Evolutionary conservation across 306 rosid species (phyloP), one percentile per base, ranked within the genome.

Genomic region (Spatholobus suberectus): DNA sequence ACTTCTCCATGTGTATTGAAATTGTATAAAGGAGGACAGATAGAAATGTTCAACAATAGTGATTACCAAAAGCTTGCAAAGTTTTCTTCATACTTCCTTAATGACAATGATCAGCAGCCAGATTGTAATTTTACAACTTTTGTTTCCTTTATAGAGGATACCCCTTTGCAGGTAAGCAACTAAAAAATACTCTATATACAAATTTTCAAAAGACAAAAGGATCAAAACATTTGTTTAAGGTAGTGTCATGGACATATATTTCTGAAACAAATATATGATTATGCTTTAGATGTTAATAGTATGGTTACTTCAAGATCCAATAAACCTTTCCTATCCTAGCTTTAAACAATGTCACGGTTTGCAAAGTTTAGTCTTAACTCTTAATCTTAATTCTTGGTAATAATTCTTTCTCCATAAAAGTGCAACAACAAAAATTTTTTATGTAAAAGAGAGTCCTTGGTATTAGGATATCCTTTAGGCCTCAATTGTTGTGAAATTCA

Each of bases 111-210:
- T 84, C 97, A 82, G 80, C 89, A 80, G 14, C 88, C 92, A 83
- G 81, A 89, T 70, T 95, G 98, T 82, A 95, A 95, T 84, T 89
- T 93, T 61, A 97, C 91, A n/a, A 78, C 93, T 43, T 92, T 88
- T 84, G 92, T 21, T 87, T 97, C 98, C 54, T 89, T 75, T 68
- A 52, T 52, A 10, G 98, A 95, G 78, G 82, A 90, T 23, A 76
- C 78, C 57, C 93, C 98, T 84, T 87, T 95, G 90, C 97, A 93
- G 89, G 98, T 92, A 71, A 83, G 65, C 34, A 68, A 63, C 47
- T 54, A 0, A 67, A 55, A 8, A 38, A 69, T 55, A 26, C 32
- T 61, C 49, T 18, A 10, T 29, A 52, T 11, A 63, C 47, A 54
- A 51, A 57, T 70, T 61, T 62, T 68, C 70, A 38, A 77, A 68